Evolutionary conservation across 2,329 filamentous ascomycete species (phyloP).

Genomic region (Cephalotrichum gorgonifer): DNA sequence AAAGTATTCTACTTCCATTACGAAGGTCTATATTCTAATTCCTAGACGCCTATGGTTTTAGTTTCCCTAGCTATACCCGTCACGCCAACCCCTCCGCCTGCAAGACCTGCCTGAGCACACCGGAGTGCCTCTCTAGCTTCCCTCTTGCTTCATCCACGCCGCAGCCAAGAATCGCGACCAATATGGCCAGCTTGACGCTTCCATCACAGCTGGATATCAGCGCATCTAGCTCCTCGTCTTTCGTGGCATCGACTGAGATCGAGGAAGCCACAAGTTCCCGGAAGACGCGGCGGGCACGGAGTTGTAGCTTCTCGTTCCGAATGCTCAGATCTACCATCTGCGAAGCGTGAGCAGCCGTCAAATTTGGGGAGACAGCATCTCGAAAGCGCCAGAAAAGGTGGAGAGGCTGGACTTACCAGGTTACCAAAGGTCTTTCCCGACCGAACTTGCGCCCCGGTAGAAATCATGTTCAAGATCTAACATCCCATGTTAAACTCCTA

Average conservation of each 20-base stretch:
- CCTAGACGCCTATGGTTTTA: too few relatives aligned
- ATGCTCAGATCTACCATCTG: constrained; percentile 6
- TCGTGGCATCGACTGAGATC: constrained; percentile 1
- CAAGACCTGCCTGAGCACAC: not conserved
- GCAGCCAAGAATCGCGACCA: not conserved
- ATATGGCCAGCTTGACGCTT: constrained; percentile 1
- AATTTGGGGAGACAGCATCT: not conserved
- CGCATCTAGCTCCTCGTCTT: constrained; percentile 4
- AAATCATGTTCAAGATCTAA: constrained; percentile 10
- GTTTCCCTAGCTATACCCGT: too few relatives aligned
- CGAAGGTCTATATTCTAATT: too few relatives aligned
- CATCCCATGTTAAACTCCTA: not conserved
- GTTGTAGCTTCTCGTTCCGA: constrained; percentile 3
- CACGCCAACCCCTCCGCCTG: too few relatives aligned
- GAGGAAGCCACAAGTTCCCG: constrained; percentile 5
- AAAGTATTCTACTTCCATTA: too few relatives aligned
- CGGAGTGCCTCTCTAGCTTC: not conserved
- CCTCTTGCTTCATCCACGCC: not conserved
- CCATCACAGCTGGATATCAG: constrained; percentile 6
- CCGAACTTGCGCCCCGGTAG: constrained; percentile 7
- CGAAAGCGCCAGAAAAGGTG: not conserved
- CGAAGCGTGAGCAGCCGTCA: too few relatives aligned
- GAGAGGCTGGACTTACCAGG: constrained; percentile 5
- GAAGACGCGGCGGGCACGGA: not conserved
- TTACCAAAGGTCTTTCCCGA: constrained; percentile 10